Base-by-base conservation (phyloP, 1,284 basidiomycete genomes). In the Ustilago bromivora region DNA sequence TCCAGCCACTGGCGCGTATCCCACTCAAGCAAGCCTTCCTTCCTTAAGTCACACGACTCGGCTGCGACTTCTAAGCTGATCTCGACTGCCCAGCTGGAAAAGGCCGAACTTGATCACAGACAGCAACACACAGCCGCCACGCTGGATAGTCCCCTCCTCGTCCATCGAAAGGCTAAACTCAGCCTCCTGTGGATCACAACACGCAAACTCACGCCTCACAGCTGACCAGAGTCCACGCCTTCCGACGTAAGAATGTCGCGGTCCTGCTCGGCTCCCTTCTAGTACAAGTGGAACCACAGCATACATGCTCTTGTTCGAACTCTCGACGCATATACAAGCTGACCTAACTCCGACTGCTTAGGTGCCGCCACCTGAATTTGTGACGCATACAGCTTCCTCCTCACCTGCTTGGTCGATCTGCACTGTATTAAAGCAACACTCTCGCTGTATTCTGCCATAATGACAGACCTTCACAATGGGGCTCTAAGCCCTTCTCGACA, bases 401-500 rank as follows among this genome's bases (percentile, higher is more conserved):
- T 19, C 8, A 9, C 10, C 6, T 13, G 31, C 31, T 41, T 54
- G 17, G 35, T 15, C 34, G 52, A 19, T 38, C 32, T 9, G 12
- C 23, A 4, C 52, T 54, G 52, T 15, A 31, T 35, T 34, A 36
- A 34, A 34, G 52, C 34, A 10, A 19, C 23, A 28, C 12, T 19
- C 52, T 31, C 6, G 28, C 49, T 32, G 28, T 17, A 8, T 9
- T 28, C 32, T 9, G 38, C n/a, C 66, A 47, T 17, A 52, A 69
- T 69, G 66, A 63, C 56, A 35, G 66, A 56, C 34, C 35, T 43
- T 53, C 57, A 40, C 1, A 46, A 17, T 36, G 17, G 11, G n/a
- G 19, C 10, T 12, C 19, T 40, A 1, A 38, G 41, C 46, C 13
- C 34, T 28, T 6, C 54, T 3, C 23, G 32, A 28, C 47, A 32